Evolutionary conservation across 257 asterid species (phyloP), one percentile per base, ranked within the genome.

Genomic region (Solanum chiquidenum): DNA sequence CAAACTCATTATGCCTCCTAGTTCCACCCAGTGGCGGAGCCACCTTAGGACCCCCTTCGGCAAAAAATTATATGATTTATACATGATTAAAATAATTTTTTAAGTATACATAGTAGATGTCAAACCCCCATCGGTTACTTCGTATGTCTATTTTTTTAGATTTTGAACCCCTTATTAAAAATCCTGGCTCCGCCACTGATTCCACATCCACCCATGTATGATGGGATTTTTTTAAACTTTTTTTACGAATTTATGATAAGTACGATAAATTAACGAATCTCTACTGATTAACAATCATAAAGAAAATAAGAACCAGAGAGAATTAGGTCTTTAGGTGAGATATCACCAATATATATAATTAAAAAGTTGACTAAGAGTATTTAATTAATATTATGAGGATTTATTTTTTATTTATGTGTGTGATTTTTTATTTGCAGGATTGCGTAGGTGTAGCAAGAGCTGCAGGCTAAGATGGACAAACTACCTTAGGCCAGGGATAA

Each of bases 401-500:
- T 79, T 44, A 21, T n/a, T 12, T 27, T 77, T 40, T 77, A 55
- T 76, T 79, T 4, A 12, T 73, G 37, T 73, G 82, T 73, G n/a
- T 21, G 46, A 12, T 10, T 74, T 29, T 33, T 27, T 27, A 16
- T 79, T 77, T 16, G 23, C 89, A 97, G 99, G 98, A 27, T 88
- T 97, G 86, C 85, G 92, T 34, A 92, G 99, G 91, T 97, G 99
- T 89, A 97, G 99, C 79, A 97, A 97, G 92, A 97, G 99, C 76
- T 97, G 99, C 90, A 93, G 99, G 89, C 91, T 97, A 79, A 89
- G 99, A 55, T 97, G 99, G 99, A 93, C 99, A 37, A 97, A 97
- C 84, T 97, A 97, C 68, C 96, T 97, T 4, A 90, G 99, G 88
- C 99, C 99, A 0, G 99, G 99, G 12, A 97, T 97, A 64, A 97